Conservation (phyloP, 352 stramenopile genomes). For the Plasmopara viticola region DNA sequence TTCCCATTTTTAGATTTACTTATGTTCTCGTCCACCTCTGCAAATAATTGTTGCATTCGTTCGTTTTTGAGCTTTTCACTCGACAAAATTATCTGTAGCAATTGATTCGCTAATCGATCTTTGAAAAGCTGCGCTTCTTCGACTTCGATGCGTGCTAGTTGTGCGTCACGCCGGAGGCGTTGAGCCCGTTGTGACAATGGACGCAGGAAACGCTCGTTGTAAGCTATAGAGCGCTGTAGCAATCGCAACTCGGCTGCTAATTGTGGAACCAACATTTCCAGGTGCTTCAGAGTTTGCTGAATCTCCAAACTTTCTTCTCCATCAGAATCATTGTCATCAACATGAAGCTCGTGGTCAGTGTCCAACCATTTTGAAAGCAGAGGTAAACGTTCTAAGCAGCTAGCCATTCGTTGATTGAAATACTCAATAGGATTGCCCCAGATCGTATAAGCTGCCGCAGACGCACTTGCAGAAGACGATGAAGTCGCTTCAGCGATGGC, state of each 20-base stretch:
- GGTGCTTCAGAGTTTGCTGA: slow-evolving; percentile 40
- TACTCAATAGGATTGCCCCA: slow-evolving; percentile 51
- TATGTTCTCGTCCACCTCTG: slow-evolving; percentile 27
- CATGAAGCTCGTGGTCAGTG: slow-evolving; percentile 16
- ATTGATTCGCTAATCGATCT: slow-evolving; percentile 63
- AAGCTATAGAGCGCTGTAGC: slow-evolving; percentile 41
- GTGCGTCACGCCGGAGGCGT: slow-evolving; percentile 32
- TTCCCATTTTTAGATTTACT: slow-evolving; percentile 17
- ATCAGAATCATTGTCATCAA: slow-evolving; percentile 25
- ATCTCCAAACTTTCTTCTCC: slow-evolving; percentile 47
- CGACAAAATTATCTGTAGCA: slow-evolving; percentile 61
- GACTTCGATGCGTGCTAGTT: slow-evolving; percentile 59
- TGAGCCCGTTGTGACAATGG: slow-evolving; percentile 30
- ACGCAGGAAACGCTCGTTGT: slow-evolving; percentile 37
- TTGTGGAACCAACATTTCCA: slow-evolving; percentile 61
- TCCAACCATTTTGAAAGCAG: slow-evolving; percentile 22
- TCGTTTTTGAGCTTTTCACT: slow-evolving; percentile 66
- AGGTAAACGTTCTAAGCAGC: slow-evolving; percentile 53
- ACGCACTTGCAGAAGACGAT: slow-evolving; percentile 21
- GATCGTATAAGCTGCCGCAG: slow-evolving; percentile 13
- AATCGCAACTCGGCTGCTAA: slow-evolving; percentile 41
- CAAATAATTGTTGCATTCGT: slow-evolving; percentile 73
- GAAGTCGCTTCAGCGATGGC: slow-evolving; percentile 48
- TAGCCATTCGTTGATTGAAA: slow-evolving; percentile 50
- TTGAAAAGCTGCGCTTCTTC: slow-evolving; percentile 75